A percentile compares a stretch with the other conserved stretches of the same genome.
These are phyloP conservation scores for Adenanthera pavonina DNA, from an alignment of 306 rosid species.

Conservation along the genomic window DNA sequence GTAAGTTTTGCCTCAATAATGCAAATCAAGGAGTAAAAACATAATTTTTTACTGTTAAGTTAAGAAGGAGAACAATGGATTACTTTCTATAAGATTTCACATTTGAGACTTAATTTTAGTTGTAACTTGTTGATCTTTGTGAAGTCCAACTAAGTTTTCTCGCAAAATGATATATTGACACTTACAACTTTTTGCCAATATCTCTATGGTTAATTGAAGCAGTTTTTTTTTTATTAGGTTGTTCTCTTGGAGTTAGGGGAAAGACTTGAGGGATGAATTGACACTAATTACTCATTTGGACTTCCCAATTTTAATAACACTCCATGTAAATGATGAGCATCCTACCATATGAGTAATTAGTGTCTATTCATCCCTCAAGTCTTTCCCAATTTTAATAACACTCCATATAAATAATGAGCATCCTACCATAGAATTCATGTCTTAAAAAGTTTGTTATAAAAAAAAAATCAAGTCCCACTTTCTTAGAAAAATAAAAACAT, in stretches of 20 bases:
- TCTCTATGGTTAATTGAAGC: constrained; percentile 9
- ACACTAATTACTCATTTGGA: constrained; percentile 93
- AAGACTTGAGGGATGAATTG: constrained; percentile 89
- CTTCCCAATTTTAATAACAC: too few species aligned
- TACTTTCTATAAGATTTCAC: neutral
- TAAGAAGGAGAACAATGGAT: neutral
- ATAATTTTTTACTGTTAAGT: neutral
- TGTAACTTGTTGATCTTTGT: constrained; percentile 4
- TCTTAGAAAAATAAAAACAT: too few species aligned
- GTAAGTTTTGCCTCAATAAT: neutral
- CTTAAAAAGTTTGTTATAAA: too few species aligned
- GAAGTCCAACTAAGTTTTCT: neutral
- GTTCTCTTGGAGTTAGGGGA: constrained; percentile 85
- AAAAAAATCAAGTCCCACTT: too few species aligned
- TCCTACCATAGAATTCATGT: too few species aligned
- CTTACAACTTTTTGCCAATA: neutral
- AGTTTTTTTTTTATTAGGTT: constrained; percentile 64
- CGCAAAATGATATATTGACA: neutral
- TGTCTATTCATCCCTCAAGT: too few species aligned
- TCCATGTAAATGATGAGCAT: too few species aligned
- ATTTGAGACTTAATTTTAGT: constrained; percentile 25
- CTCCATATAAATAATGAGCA: too few species aligned
- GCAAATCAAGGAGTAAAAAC: neutral
- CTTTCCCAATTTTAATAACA: too few species aligned
- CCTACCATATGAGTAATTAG: too few species aligned